Evolutionary conservation across 768 basidiomycete species (phyloP).

Genomic region (Candolleomyces aberdarensis): DNA sequence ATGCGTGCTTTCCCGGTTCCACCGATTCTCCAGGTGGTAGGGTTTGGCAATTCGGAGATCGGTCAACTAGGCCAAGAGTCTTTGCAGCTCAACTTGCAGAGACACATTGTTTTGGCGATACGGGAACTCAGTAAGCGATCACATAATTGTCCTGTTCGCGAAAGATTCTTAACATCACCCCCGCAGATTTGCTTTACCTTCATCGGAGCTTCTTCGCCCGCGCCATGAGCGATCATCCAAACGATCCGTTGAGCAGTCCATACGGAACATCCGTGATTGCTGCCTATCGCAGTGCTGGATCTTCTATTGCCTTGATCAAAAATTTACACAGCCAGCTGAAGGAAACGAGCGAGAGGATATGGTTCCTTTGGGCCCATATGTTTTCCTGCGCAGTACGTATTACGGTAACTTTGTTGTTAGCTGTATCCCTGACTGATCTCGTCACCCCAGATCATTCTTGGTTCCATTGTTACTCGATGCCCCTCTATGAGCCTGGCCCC

Average conservation of each 20-base stretch:
- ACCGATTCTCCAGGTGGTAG: constrained; percentile 61
- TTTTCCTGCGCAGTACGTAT: constrained; percentile 63
- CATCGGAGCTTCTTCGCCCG: constrained; percentile 74
- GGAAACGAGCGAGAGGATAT: constrained; percentile 61
- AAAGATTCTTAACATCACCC: constrained; percentile 6
- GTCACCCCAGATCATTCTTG: constrained; percentile 55
- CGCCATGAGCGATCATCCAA: constrained; percentile 69
- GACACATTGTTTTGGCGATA: constrained; percentile 66
- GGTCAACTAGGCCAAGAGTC: constrained; percentile 29
- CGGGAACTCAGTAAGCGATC: constrained; percentile 59
- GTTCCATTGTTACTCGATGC: constrained; percentile 74
- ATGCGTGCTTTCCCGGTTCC: constrained; percentile 68
- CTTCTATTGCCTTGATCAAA: constrained; percentile 66
- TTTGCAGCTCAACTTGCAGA: constrained; percentile 54
- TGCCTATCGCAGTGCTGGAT: constrained; percentile 70
- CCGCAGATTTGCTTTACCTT: constrained; percentile 61
- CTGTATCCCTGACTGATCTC: background rate
- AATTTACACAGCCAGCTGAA: constrained; percentile 64
- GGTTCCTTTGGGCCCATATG: constrained; percentile 62
- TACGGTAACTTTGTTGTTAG: constrained; percentile 3
- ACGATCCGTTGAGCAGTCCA: constrained; percentile 69
- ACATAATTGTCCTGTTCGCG: background rate
- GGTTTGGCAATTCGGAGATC: constrained; percentile 53
- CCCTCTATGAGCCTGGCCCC: constrained; percentile 78
- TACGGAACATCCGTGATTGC: constrained; percentile 74